These are phyloP conservation scores for Herpetomonas tarakana DNA, from an alignment of 208 protist genomes.

Conservation along the genomic window DNA sequence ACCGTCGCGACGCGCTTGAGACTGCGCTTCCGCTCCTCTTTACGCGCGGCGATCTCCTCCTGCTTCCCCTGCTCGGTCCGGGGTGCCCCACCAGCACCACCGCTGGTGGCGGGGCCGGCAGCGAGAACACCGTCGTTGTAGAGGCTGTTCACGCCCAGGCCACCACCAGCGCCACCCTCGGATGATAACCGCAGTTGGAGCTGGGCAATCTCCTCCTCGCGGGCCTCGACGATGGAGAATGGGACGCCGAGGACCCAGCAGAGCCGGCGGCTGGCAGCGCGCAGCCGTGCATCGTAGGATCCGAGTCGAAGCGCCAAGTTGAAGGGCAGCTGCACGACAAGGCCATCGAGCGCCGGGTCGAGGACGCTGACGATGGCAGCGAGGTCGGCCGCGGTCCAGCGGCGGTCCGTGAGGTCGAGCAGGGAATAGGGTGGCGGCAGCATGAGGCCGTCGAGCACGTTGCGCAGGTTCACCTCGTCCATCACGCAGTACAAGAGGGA, in stretches of 20 bases:
- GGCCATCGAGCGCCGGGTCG: constrained; percentile 34
- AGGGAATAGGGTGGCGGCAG: constrained; percentile 60
- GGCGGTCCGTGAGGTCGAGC: constrained; percentile 21
- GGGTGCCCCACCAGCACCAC: not conserved
- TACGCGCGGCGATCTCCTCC: constrained; percentile 24
- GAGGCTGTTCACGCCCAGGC: too few species aligned
- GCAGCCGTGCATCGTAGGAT: constrained; percentile 68
- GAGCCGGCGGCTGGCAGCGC: constrained; percentile 55
- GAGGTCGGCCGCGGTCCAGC: constrained; percentile 42
- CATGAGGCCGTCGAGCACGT: constrained; percentile 64
- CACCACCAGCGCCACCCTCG: not conserved
- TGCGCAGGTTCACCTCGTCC: constrained; percentile 29
- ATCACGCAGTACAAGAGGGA: constrained; percentile 62
- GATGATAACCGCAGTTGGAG: constrained; percentile 4
- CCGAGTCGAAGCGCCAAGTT: constrained; percentile 53
- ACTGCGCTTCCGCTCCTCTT: constrained; percentile 34
- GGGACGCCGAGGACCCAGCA: constrained; percentile 68
- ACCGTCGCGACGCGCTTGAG: constrained; percentile 52
- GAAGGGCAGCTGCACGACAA: constrained; percentile 65
- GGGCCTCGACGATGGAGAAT: constrained; percentile 49
- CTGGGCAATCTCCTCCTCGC: constrained; percentile 32
- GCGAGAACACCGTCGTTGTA: not conserved
- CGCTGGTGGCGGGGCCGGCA: not conserved
- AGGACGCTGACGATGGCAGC: constrained; percentile 33
- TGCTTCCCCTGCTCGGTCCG: constrained; percentile 12